Base-by-base conservation (phyloP, 345 rosid species). In the Durio zibethinus region DNA sequence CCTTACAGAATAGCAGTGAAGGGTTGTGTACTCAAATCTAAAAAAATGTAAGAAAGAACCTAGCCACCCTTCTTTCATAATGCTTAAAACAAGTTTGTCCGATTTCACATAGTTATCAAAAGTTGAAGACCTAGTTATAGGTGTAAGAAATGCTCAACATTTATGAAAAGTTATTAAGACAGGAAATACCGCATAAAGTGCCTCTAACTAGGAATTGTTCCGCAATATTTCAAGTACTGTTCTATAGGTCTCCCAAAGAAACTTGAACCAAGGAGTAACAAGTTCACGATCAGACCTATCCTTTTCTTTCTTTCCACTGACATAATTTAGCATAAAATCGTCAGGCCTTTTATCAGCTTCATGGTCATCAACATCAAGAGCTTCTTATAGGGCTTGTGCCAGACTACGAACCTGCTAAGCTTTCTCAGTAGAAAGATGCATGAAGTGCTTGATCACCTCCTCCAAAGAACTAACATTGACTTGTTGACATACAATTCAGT, bases 181-280 rank as follows among this genome's bases (percentile, higher is more conserved):
- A 66, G 78, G 64, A 86, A 81, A 76, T 90, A 94, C 99, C 93
- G 99, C 98, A 86, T 97, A 97, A 4, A 97, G 86, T 2, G 94
- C 93, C 89, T 97, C 99, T 86, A 97, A 71, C 92, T 97, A 94
- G 18, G 99, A 97, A 84, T 94, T 97, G 85, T 97, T 97, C 48
- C 98, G 83, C 78, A 97, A 78, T 29, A 97, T 94, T 79, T 97
- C 99, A 77, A 97, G 99, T 50, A 97, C 99, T 2, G 99, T 92
- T 81, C 99, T 89, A 81, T 94, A 97, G 2, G 99, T 94, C 90
- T 97, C 99, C 99, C 99, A 97, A 83, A 97, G 77, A 83, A 97
- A 97, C 89, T 97, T 97, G 86, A 97, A 97, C 98, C 99, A 97
- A 3, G 99, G 99, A 12, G 98, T 97, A 77, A 97, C 99, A 57